These are phyloP conservation scores for Paraphoma sp. DNA, from an alignment of 2,329 filamentous ascomycete species.

Conservation along the genomic window DNA sequence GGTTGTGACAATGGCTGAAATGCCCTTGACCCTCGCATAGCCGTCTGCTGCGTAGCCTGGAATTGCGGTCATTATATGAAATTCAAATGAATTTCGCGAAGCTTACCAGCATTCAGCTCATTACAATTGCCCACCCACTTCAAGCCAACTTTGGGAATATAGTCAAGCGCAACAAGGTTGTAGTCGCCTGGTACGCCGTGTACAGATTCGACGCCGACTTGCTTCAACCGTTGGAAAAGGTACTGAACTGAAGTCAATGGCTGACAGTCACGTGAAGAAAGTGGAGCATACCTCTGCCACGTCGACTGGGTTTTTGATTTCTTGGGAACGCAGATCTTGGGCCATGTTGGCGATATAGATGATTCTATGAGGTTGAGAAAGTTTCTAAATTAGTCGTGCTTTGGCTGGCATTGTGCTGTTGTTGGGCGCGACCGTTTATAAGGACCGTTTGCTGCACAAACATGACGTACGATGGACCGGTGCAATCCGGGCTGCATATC, in stretches of 20 bases:
- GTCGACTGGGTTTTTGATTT: conserved; percentile 57
- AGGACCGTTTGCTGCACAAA: neutral
- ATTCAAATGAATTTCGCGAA: neutral
- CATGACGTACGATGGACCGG: conserved; percentile 13
- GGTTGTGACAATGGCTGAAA: conserved; percentile 55
- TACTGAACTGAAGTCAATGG: conserved; percentile 31
- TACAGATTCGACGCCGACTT: conserved; percentile 53
- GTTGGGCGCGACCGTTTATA: conserved; percentile 18
- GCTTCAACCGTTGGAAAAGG: conserved; percentile 49
- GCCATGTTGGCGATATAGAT: conserved; percentile 34
- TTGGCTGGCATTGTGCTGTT: conserved; percentile 5
- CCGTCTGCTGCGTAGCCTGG: conserved; percentile 56
- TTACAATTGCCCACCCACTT: conserved; percentile 68
- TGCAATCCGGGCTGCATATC: conserved; percentile 7
- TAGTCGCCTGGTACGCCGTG: conserved; percentile 57
- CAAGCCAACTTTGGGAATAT: conserved; percentile 60
- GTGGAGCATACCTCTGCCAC: conserved; percentile 61
- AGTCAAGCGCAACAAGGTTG: conserved; percentile 61
- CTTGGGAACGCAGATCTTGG: conserved; percentile 49
- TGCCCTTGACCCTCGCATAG: conserved; percentile 55
- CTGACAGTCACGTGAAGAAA: neutral
- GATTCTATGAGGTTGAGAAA: neutral
- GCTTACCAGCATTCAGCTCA: conserved; percentile 63
- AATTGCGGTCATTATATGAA: conserved; percentile 1
- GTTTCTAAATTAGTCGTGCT: conserved; percentile 7